Percentiles rank a stretch among this genome's conserved stretches.
Evolutionary conservation across 116 monocot genomes (phyloP).

Genomic region (Iris pallida): DNA sequence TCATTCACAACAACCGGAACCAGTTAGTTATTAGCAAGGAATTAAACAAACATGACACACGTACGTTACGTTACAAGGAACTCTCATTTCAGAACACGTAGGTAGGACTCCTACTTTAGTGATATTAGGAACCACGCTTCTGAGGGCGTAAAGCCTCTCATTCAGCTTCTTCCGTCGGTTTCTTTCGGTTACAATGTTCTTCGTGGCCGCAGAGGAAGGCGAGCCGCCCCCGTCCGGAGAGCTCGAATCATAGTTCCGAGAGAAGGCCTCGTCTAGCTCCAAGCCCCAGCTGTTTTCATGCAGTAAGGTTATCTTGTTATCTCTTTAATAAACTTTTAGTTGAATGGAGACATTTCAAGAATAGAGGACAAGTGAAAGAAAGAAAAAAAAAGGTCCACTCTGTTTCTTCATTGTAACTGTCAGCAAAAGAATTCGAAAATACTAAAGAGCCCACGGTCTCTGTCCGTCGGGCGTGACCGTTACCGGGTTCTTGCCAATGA

Average conservation of each 20-base stretch:
- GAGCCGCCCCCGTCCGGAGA: slow-evolving; percentile 29
- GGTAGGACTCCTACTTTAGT: too few relatives aligned
- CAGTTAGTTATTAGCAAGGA: too few relatives aligned
- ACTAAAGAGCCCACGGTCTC: too few relatives aligned
- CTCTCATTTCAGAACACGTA: too few relatives aligned
- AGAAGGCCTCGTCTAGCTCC: slow-evolving; percentile 33
- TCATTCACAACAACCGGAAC: too few relatives aligned
- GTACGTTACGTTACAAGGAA: too few relatives aligned
- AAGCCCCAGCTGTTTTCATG: slow-evolving; percentile 4
- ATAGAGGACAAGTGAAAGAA: not conserved
- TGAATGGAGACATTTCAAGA: not conserved
- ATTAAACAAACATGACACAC: too few relatives aligned
- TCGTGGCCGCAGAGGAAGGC: slow-evolving; percentile 21
- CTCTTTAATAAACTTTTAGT: not conserved
- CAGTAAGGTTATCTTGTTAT: not conserved
- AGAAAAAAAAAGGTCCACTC: not conserved
- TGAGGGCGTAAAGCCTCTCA: slow-evolving; percentile 67
- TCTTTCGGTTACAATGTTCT: slow-evolving; percentile 75
- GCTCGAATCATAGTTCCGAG: slow-evolving; percentile 45
- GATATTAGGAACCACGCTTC: slow-evolving; percentile 80
- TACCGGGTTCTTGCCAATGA: too few relatives aligned
- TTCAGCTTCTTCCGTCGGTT: slow-evolving; percentile 67
- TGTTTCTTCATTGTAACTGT: not conserved
- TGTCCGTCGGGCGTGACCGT: too few relatives aligned
- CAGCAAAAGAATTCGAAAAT: too few relatives aligned